Conservation (phyloP, 345 rosid genomes). For the Boechera divaricarpa region DNA sequence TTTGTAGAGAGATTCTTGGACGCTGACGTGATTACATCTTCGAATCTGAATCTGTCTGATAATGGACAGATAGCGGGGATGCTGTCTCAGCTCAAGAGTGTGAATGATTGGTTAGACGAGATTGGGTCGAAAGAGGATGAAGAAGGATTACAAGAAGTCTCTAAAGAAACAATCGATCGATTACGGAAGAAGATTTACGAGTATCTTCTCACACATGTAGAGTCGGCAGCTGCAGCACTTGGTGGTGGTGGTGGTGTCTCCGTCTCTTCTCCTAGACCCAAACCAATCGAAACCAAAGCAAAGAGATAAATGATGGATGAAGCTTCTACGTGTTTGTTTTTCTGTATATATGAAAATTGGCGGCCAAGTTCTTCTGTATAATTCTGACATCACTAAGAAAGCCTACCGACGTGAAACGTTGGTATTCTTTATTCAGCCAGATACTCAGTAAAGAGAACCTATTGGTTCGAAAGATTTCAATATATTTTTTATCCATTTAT, state of each 20-base stretch:
- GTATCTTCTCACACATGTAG: constrained; percentile 89
- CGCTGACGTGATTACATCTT: constrained; percentile 60
- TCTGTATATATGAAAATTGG: constrained; percentile 36
- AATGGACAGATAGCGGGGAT: constrained; percentile 91
- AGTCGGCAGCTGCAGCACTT: constrained; percentile 93
- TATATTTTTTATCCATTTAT: background rate
- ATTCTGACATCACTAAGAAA: constrained; percentile 20
- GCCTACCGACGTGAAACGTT: constrained; percentile 29
- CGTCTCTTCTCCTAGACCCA: constrained; percentile 54
- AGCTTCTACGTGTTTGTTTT: constrained; percentile 25
- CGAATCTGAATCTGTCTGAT: constrained; percentile 63
- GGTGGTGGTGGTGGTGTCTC: constrained; percentile 68
- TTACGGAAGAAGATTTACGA: constrained; percentile 89
- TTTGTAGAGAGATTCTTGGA: constrained; percentile 92
- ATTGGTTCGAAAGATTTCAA: constrained; percentile 29
- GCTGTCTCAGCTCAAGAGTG: constrained; percentile 91
- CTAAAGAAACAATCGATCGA: constrained; percentile 68
- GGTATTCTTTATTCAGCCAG: constrained; percentile 25
- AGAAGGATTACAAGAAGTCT: constrained; percentile 54
- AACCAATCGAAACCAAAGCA: constrained; percentile 53
- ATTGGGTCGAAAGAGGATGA: constrained; percentile 70
- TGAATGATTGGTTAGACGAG: constrained; percentile 91
- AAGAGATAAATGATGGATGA: constrained; percentile 52
- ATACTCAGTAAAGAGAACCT: constrained; percentile 16
- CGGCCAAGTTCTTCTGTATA: constrained; percentile 23